Base-by-base conservation (phyloP, 176 grass and related monocot genomes). In the Tillandsia leiboldiana region DNA sequence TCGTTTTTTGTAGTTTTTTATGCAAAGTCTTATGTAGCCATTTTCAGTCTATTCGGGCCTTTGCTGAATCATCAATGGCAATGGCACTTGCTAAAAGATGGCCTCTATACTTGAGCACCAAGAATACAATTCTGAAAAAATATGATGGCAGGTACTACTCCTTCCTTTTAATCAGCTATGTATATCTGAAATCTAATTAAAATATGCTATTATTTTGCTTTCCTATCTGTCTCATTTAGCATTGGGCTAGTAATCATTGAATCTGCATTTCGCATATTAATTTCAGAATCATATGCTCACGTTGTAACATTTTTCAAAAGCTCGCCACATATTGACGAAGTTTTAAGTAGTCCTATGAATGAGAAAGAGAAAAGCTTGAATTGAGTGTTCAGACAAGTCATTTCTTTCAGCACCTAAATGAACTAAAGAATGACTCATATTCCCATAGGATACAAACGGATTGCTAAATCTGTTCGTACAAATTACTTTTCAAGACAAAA, bases 31-130 rank as follows among this genome's bases (percentile, higher is more conserved):
- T 63, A 50, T 59, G 5, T 62, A 17, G 59, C 33, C 59, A 11
- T 71, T 50, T 81, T 77, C 70, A 97, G 93, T 97, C 93, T 64
- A 90, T 97, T 72, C 81, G 71, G 73, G 83, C 89, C 77, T 97
- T 97, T 71, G 93, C 93, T 70, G 94, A 90, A 66, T 89, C 94
- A 12, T 92, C 94, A 49, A 90, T 97, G 94, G 77, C 84, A 65
- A 93, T 92, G 82, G 89, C 89, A 50, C 77, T 83, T 66, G 74
- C 84, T 48, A 97, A 93, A 69, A 87, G 76, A 57, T 97, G 86
- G 87, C 94, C 89, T 26, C 86, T 97, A 78, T 97, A 97, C 64
- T 83, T 97, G 53, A 97, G 87, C 71, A 97, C 94, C 17, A 97
- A 97, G 58, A 97, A 97, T 58, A 97, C 94, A 26, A 97, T 97